Percentiles rank a stretch among this genome's conserved stretches.
Conservation (phyloP, 306 rosid species). For the Vigna trinervia region DNA sequence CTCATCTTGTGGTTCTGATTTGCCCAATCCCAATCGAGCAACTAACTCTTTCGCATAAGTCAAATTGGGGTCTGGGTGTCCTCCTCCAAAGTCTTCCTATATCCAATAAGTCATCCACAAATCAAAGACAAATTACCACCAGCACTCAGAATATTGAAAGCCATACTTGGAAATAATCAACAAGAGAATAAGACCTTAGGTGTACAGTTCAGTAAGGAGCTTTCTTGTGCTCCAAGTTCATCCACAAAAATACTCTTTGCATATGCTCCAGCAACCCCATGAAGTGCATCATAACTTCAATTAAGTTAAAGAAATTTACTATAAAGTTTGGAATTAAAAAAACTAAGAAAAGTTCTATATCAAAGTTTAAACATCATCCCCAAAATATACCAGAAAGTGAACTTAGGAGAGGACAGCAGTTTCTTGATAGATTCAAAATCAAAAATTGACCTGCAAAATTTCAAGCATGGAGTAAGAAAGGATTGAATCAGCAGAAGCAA, state of each 20-base stretch:
- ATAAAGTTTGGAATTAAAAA: slow-evolving; percentile 26
- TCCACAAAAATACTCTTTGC: slow-evolving; percentile 93
- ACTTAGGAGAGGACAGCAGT: slow-evolving; percentile 81
- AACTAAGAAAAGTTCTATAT: slow-evolving; percentile 2
- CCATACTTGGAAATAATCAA: slow-evolving; percentile 21
- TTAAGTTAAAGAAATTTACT: slow-evolving; percentile 26
- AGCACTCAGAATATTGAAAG: slow-evolving; percentile 29
- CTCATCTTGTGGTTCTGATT: slow-evolving; percentile 71
- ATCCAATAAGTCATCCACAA: slow-evolving; percentile 45
- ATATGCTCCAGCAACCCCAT: slow-evolving; percentile 98
- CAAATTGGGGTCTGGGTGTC: slow-evolving; percentile 98
- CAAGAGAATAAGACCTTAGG: slow-evolving; percentile 76
- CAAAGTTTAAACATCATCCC: slow-evolving; percentile 37
- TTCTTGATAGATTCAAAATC: slow-evolving; percentile 79
- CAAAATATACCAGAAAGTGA: slow-evolving; percentile 84
- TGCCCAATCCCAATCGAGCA: slow-evolving; percentile 87
- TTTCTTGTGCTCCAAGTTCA: slow-evolving; percentile 97
- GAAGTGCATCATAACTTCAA: slow-evolving; percentile 81
- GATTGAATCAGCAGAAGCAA: slow-evolving; percentile 25
- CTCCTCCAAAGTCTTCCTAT: slow-evolving; percentile 99
- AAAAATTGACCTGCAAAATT: slow-evolving; percentile 84
- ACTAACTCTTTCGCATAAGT: slow-evolving; percentile 99
- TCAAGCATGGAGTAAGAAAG: slow-evolving; percentile 28
- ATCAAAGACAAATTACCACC: slow-evolving; percentile 28
- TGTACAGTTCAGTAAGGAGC: slow-evolving; percentile 84